Conservation (phyloP, 2,329 filamentous ascomycete genomes). For the Arthrinium puccinioides region DNA sequence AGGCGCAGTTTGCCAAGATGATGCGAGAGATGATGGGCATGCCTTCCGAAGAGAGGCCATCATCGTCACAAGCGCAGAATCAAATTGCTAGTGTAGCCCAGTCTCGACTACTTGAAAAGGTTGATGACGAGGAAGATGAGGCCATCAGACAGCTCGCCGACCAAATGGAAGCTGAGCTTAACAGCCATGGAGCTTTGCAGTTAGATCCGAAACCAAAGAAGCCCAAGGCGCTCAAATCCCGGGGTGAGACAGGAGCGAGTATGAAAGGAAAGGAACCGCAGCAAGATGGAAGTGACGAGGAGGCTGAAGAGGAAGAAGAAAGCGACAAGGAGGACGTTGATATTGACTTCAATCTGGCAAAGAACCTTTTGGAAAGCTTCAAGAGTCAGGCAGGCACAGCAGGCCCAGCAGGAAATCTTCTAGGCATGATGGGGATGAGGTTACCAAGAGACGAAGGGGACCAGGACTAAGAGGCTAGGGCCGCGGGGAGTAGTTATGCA, state of each 20-base stretch:
- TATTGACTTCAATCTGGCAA: constrained; percentile 80
- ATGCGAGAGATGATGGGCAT: constrained; percentile 90
- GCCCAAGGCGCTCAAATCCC: constrained; percentile 20
- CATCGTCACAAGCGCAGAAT: background rate
- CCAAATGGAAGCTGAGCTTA: constrained; percentile 68
- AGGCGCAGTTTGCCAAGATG: constrained; percentile 76
- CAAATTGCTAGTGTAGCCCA: constrained; percentile 5
- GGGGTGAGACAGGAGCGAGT: constrained; percentile 10
- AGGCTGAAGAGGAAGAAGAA: constrained; percentile 39
- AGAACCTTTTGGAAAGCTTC: constrained; percentile 87
- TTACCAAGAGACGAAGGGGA: constrained; percentile 73
- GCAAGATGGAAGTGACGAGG: constrained; percentile 16
- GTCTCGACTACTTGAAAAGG: constrained; percentile 18
- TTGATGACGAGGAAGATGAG: constrained; percentile 43
- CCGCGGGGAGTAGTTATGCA: too few species aligned
- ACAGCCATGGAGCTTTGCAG: constrained; percentile 58
- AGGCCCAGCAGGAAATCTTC: constrained; percentile 80
- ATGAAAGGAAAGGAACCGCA: constrained; percentile 12
- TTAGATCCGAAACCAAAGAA: constrained; percentile 33
- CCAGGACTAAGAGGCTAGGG: constrained; percentile 17
- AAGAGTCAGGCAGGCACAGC: constrained; percentile 81
- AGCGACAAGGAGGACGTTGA: constrained; percentile 55
- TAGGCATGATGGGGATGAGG: constrained; percentile 77
- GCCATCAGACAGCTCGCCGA: constrained; percentile 59
- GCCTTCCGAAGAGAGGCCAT: constrained; percentile 21